Evolutionary conservation across 768 basidiomycete genomes (phyloP).

Genomic region (Macrolepiota dolichaula): DNA sequence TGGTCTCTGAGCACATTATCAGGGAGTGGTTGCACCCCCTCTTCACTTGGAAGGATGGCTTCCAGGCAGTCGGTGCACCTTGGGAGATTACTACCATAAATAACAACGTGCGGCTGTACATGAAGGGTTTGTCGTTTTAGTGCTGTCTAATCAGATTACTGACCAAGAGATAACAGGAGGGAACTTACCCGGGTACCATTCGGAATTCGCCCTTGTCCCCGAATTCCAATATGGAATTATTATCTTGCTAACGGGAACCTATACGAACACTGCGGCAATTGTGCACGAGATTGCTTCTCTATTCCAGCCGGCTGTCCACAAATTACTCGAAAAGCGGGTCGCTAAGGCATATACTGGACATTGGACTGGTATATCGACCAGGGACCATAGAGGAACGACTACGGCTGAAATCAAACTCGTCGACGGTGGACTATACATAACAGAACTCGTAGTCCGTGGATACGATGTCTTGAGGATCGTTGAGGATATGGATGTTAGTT

Average conservation of each 20-base stretch:
- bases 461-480: conserved; percentile 31
- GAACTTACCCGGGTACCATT: conserved; percentile 36
- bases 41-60: conserved; percentile 32
- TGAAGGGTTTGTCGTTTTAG: conserved; percentile 24
- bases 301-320: conserved; percentile 32
- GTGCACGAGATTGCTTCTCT: conserved; percentile 28
- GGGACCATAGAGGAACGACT: neutral
- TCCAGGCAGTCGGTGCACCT: conserved; percentile 36
- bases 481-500: conserved; percentile 17
- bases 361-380: conserved; percentile 27
- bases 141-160: neutral
- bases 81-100: conserved; percentile 38
- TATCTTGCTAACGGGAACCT: conserved; percentile 35
- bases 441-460: conserved; percentile 28
- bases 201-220: conserved; percentile 35
- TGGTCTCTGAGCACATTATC: conserved; percentile 30
- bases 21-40: conserved; percentile 41
- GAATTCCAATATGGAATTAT: conserved; percentile 39
- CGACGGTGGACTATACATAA: conserved; percentile 28
- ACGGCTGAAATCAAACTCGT: conserved; percentile 26
- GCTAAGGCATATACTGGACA: conserved; percentile 26
- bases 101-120: conserved; percentile 25
- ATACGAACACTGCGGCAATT: conserved; percentile 26
- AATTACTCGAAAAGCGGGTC: conserved; percentile 24
- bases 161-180: conserved; percentile 26